phyloP scores from a whole-genome alignment of 2,329 filamentous ascomycete species.

The Alternaria triticimaculans region DNA sequence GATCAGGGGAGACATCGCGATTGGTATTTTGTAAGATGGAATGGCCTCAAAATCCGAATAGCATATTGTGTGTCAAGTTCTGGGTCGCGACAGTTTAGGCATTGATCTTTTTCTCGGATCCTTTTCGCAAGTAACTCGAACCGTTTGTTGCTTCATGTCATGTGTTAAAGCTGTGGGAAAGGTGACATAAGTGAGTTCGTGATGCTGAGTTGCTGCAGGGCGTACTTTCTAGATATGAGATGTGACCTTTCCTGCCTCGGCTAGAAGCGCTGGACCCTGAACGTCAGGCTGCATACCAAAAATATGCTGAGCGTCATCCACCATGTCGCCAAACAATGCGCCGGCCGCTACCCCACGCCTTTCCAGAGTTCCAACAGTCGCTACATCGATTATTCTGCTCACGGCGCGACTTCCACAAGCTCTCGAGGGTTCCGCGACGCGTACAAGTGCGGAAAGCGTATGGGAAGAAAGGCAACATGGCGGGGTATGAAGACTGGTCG shows the following conservation, averaged over 20 bases:
- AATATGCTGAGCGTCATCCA: constrained; percentile 25
- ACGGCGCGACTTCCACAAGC: constrained; percentile 40
- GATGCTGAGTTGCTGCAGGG: background rate
- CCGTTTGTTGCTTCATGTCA: background rate
- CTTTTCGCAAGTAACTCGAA: fast-evolving
- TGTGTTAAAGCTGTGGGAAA: background rate
- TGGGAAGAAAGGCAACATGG: constrained; percentile 26
- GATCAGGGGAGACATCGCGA: constrained; percentile 32
- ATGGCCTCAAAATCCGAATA: background rate
- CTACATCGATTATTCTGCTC: constrained; percentile 39
- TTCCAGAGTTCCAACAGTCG: constrained; percentile 35
- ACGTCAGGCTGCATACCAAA: constrained; percentile 36
- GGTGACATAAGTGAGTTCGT: background rate
- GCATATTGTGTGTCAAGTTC: background rate
- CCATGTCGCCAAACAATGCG: constrained; percentile 34
- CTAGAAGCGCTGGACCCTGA: constrained; percentile 28
- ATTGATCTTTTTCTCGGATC: background rate
- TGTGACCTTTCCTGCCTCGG: constrained; percentile 4
- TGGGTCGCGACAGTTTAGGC: background rate
- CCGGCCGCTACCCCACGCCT: constrained; percentile 32
- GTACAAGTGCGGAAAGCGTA: constrained; percentile 20
- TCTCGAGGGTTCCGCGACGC: constrained; percentile 40
- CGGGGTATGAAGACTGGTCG: constrained; percentile 42
- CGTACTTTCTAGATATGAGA: background rate
- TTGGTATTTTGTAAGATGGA: constrained; percentile 24